Conservation (phyloP, 2,329 filamentous ascomycete species). For the Pyrenochaeta sp. region DNA sequence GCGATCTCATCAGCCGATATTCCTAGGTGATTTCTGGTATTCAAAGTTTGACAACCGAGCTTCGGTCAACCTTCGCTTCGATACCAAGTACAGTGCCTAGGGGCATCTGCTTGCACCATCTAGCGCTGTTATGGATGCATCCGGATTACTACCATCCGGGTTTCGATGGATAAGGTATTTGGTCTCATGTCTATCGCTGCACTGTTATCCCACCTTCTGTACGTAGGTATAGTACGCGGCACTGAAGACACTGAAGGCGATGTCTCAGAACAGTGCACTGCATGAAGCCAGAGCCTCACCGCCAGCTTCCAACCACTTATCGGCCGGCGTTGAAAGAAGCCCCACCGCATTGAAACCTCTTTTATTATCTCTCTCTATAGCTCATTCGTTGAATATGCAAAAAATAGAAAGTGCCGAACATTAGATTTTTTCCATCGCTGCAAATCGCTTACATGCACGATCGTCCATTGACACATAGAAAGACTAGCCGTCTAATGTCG, state of each 20-base stretch:
- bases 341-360: neutral
- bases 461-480: neutral
- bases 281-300: slow-evolving; percentile 1
- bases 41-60: neutral
- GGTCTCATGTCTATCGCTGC: neutral
- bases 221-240: neutral
- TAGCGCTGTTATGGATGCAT: neutral
- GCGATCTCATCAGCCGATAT: neutral
- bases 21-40: neutral
- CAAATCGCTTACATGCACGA: neutral
- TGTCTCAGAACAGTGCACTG: neutral
- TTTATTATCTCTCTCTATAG: neutral
- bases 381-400: neutral
- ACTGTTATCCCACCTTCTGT: neutral
- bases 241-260: neutral
- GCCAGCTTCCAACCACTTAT: neutral
- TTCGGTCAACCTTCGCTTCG: neutral
- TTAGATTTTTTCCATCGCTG: neutral
- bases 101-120: neutral
- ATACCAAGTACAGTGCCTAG: neutral
- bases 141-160: neutral
- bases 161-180: neutral
- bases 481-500: neutral
- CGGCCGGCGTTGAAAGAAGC: neutral
- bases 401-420: neutral